Evolutionary conservation across 805 yeast genomes (phyloP).

Genomic region (Komagataella phaffii): DNA sequence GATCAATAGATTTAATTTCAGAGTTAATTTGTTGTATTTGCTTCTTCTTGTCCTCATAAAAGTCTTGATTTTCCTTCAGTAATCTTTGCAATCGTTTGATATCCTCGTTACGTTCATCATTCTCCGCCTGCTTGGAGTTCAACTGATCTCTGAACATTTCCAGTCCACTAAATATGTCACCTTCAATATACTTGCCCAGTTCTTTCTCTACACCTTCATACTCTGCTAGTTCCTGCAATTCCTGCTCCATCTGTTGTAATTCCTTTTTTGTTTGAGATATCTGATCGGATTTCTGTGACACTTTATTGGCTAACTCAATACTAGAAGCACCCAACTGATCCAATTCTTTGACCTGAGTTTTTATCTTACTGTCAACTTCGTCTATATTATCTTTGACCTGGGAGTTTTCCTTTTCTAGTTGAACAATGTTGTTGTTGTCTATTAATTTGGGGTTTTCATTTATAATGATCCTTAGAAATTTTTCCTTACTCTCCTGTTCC

Average conservation of each 20-base stretch:
- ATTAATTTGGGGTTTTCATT: conserved; percentile 10
- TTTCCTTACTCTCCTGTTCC: conserved; percentile 62
- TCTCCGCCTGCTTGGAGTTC: not conserved
- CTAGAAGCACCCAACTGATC: not conserved
- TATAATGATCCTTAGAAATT: conserved; percentile 41
- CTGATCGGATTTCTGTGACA: not conserved
- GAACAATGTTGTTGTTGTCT: not conserved
- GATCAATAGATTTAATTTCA: not conserved
- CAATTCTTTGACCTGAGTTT: not conserved
- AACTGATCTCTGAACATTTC: not conserved
- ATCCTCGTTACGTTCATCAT: not conserved
- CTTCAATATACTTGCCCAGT: not conserved
- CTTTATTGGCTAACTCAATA: not conserved
- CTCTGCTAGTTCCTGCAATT: not conserved
- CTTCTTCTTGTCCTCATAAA: not conserved
- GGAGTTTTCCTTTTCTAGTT: not conserved
- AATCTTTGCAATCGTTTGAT: not conserved
- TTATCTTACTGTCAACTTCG: not conserved
- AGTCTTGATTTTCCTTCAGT: not conserved
- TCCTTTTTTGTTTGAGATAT: not conserved
- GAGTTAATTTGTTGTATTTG: not conserved
- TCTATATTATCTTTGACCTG: not conserved
- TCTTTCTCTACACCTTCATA: not conserved
- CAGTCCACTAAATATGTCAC: not conserved
- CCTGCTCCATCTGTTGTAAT: not conserved